Evolutionary conservation across 73 alveolate species (phyloP).

Genomic region (Paramecium sexaurelia): DNA sequence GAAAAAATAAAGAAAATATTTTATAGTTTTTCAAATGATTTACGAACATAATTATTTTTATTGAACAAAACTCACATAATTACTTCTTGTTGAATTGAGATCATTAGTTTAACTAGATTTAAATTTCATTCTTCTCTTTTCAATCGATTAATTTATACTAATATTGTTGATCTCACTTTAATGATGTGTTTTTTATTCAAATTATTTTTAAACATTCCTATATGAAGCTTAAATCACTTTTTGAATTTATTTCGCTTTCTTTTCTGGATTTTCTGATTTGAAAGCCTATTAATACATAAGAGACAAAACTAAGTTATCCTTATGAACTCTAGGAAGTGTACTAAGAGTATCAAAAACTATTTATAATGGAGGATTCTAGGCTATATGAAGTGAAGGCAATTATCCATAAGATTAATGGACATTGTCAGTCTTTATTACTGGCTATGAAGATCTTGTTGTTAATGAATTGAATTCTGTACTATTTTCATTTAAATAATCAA

Average conservation of each 20-base stretch:
- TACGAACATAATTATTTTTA: slow-evolving; percentile 7
- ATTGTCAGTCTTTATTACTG: neutral
- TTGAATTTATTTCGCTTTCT: neutral
- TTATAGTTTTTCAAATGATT: neutral
- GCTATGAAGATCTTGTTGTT: neutral
- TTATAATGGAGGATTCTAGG: neutral
- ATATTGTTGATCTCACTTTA: neutral
- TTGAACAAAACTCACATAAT: slow-evolving; percentile 17
- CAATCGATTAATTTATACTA: neutral
- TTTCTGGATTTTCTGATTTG: slow-evolving; percentile 10
- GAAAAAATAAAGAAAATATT: neutral
- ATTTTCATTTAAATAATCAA: neutral
- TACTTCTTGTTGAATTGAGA: neutral
- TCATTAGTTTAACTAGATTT: neutral
- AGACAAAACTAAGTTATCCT: neutral
- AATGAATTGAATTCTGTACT: neutral
- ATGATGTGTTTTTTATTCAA: neutral
- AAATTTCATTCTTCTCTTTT: neutral
- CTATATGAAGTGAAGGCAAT: neutral
- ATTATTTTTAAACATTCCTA: neutral
- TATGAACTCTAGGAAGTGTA: neutral
- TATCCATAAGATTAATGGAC: neutral
- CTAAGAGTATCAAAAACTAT: neutral
- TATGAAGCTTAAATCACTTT: slow-evolving; percentile 18
- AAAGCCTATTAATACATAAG: slow-evolving; percentile 1